These are phyloP conservation scores for Apiotrichum akiyoshidainum DNA, from an alignment of 1,284 basidiomycete genomes.

Conservation along the genomic window DNA sequence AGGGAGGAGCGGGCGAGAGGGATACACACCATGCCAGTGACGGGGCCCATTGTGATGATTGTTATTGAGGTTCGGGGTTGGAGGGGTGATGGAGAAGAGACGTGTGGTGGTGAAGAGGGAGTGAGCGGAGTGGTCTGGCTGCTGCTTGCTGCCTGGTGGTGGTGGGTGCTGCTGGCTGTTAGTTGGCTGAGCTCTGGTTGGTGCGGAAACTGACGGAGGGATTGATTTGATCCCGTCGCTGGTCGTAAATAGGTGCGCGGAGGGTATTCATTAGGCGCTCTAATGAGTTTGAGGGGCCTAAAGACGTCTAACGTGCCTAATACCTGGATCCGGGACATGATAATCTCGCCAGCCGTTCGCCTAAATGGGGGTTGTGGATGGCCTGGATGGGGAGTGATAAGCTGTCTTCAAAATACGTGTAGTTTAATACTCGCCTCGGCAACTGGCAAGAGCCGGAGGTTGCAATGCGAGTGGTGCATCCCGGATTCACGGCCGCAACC, in stretches of 20 bases:
- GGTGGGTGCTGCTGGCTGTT: not conserved
- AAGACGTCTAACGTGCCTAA: too few relatives aligned
- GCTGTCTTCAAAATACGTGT: too few relatives aligned
- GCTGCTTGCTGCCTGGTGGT: not conserved
- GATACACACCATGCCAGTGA: slow-evolving; percentile 24
- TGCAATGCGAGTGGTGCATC: too few relatives aligned
- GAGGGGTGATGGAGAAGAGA: slow-evolving; percentile 4
- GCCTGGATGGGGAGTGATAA: too few relatives aligned
- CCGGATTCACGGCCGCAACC: too few relatives aligned
- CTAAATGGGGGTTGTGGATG: too few relatives aligned
- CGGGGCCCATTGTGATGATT: slow-evolving; percentile 16
- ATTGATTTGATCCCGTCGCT: not conserved
- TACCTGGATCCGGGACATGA: too few relatives aligned
- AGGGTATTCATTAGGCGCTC: not conserved
- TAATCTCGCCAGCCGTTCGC: too few relatives aligned
- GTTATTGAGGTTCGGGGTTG: slow-evolving; percentile 5
- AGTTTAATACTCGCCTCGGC: too few relatives aligned
- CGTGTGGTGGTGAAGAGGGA: not conserved
- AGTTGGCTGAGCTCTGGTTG: slow-evolving; percentile 10
- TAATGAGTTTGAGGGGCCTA: too few relatives aligned
- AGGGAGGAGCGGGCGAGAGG: not conserved
- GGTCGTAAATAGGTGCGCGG: not conserved
- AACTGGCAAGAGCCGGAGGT: too few relatives aligned
- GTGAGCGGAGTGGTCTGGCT: not conserved
- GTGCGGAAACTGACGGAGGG: slow-evolving; percentile 1